Percentiles rank a stretch among this genome's conserved stretches.
These are phyloP conservation scores for Kalmusia sp. DNA, from an alignment of 2,329 filamentous ascomycete species.

Conservation along the genomic window DNA sequence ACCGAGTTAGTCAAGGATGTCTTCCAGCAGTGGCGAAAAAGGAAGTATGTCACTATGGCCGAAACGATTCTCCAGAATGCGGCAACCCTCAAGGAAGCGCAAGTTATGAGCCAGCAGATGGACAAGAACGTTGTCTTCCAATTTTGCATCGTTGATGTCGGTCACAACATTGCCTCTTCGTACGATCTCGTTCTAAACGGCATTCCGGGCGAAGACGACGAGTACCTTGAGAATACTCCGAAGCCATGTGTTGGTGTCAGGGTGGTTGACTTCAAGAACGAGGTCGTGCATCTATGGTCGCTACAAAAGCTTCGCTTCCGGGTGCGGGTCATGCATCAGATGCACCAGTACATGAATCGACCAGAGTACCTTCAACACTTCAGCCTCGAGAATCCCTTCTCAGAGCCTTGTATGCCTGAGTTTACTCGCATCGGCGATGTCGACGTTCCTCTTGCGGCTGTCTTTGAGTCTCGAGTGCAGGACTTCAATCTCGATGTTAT, in stretches of 20 bases:
- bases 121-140: slow-evolving; percentile 93
- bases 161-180: slow-evolving; percentile 87
- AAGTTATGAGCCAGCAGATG: slow-evolving; percentile 97
- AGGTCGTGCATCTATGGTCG: slow-evolving; percentile 91
- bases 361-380: slow-evolving; percentile 95
- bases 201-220: slow-evolving; percentile 83
- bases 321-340: slow-evolving; percentile 90
- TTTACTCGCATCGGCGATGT: slow-evolving; percentile 93
- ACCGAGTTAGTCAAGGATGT: slow-evolving; percentile 71
- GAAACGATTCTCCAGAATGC: slow-evolving; percentile 90
- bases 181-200: slow-evolving; percentile 97
- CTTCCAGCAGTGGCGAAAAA: slow-evolving; percentile 78
- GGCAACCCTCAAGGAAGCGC: slow-evolving; percentile 88
- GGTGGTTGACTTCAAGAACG: slow-evolving; percentile 88
- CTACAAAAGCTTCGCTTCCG: slow-evolving; percentile 88
- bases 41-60: slow-evolving; percentile 92
- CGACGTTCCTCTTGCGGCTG: slow-evolving; percentile 88
- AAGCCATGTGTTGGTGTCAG: slow-evolving; percentile 93
- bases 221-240: slow-evolving; percentile 77
- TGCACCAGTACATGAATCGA: slow-evolving; percentile 95
- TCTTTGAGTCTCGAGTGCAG: slow-evolving; percentile 93
- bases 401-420: slow-evolving; percentile 87
- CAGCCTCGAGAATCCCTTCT: slow-evolving; percentile 90
- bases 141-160: slow-evolving; percentile 88
- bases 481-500: slow-evolving; percentile 91